phyloP scores from a whole-genome alignment of 345 rosid species.

The Populus simonii region DNA sequence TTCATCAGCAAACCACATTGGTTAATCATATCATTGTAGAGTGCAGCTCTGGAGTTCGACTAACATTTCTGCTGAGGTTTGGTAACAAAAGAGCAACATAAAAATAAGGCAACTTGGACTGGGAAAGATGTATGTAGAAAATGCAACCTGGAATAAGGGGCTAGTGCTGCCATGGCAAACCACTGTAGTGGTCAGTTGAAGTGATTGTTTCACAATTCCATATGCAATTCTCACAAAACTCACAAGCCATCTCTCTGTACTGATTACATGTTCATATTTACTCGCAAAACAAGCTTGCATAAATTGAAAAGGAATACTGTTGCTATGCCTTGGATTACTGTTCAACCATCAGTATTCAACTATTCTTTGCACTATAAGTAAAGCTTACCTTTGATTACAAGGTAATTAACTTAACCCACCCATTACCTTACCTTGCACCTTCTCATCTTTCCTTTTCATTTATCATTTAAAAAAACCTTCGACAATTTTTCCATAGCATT shows the following conservation, averaged over 20 bases:
- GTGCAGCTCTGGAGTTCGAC: neutral
- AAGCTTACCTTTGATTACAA: neutral
- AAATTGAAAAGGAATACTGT: neutral
- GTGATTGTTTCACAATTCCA: neutral
- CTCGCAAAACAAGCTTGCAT: neutral
- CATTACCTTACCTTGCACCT: neutral
- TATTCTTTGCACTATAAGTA: neutral
- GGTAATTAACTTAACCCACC: neutral
- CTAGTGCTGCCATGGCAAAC: neutral
- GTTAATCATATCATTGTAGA: neutral
- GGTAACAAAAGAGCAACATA: neutral
- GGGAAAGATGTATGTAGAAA: neutral
- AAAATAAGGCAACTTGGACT: neutral
- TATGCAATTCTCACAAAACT: neutral
- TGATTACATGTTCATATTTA: neutral
- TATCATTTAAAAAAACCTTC: neutral
- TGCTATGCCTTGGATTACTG: neutral
- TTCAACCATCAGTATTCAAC: neutral
- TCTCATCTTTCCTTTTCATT: neutral
- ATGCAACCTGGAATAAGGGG: neutral
- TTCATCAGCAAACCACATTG: neutral
- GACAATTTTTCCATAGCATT: too few species aligned
- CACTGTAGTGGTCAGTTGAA: neutral
- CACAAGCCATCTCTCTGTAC: neutral
- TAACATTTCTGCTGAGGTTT: neutral